Evolutionary conservation across 257 asterid genomes (phyloP).

Genomic region (Penstemon newberryi): DNA sequence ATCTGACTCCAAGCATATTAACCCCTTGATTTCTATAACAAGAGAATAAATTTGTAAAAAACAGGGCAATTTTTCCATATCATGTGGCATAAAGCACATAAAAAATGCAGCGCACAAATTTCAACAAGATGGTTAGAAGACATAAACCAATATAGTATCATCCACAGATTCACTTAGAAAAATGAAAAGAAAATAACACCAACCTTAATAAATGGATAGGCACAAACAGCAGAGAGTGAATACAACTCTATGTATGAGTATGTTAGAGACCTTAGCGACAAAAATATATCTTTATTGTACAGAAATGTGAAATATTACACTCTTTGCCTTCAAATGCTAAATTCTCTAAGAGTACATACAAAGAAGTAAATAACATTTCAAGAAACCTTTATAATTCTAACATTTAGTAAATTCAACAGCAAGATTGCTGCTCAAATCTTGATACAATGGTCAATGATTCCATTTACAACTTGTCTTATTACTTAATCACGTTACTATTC

Average conservation of each 20-base stretch:
- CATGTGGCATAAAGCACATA: conserved; percentile 14
- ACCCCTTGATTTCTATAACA: conserved; percentile 44
- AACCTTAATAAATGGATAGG: conserved; percentile 8
- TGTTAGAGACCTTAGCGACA: not conserved
- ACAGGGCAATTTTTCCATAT: not conserved
- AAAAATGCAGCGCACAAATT: not conserved
- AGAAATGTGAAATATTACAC: not conserved
- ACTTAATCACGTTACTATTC: conserved; percentile 7
- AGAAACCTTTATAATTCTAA: not conserved
- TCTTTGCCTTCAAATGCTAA: conserved; percentile 2
- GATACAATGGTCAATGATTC: no score
- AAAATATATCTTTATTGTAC: conserved; percentile 14
- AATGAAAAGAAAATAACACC: not conserved
- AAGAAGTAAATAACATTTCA: conserved; percentile 1
- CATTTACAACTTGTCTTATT: no score
- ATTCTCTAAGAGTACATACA: not conserved
- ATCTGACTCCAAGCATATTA: conserved; percentile 70
- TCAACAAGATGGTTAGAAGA: not conserved
- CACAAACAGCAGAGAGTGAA: conserved; percentile 11
- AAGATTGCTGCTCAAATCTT: no score
- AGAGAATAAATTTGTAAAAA: conserved; percentile 4
- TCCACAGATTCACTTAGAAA: not conserved
- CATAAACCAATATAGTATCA: not conserved
- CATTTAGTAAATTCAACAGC: no score
- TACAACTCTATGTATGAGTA: not conserved